Percentiles rank a stretch among this genome's conserved stretches.
Conservation (phyloP, 106 monocot genomes). For the Amphibolis antarctica region DNA sequence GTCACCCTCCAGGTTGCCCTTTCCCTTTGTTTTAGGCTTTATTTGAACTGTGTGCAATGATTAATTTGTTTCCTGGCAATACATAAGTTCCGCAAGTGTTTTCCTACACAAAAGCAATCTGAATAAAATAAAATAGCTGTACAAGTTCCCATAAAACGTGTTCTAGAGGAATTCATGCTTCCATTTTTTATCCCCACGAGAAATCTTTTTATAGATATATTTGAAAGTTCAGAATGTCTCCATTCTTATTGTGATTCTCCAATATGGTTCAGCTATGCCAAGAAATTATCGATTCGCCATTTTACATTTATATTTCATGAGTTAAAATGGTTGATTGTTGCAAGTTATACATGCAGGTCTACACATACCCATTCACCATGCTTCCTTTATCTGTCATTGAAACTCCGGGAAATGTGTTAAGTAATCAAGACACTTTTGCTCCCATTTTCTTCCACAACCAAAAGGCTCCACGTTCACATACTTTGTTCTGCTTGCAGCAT, state of each 20-base stretch:
- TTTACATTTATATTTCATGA: not conserved
- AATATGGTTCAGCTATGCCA: not conserved
- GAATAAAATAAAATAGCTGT: not conserved
- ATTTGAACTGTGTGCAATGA: not conserved
- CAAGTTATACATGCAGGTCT: constrained; percentile 29
- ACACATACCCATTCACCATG: constrained; percentile 58
- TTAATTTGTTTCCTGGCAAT: too few species aligned
- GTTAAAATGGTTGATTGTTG: not conserved
- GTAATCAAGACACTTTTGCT: not conserved
- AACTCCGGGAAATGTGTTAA: constrained; percentile 83
- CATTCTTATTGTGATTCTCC: not conserved
- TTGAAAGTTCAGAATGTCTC: too few species aligned
- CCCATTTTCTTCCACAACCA: not conserved
- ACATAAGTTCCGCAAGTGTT: too few species aligned
- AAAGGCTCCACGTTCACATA: not conserved
- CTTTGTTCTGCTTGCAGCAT: constrained; percentile 26
- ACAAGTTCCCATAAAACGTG: too few species aligned
- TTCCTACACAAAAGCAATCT: not conserved
- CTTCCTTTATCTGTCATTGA: constrained; percentile 80
- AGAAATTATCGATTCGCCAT: too few species aligned
- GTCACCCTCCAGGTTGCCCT: constrained; percentile 49
- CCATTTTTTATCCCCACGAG: too few species aligned
- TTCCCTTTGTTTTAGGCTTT: not conserved
- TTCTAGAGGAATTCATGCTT: too few species aligned
- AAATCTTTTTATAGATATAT: too few species aligned